A percentile compares a stretch with the other conserved stretches of the same genome.
Evolutionary conservation across 495 filamentous ascomycete genomes (phyloP).

Genomic region (Chaetomidium leptoderma): DNA sequence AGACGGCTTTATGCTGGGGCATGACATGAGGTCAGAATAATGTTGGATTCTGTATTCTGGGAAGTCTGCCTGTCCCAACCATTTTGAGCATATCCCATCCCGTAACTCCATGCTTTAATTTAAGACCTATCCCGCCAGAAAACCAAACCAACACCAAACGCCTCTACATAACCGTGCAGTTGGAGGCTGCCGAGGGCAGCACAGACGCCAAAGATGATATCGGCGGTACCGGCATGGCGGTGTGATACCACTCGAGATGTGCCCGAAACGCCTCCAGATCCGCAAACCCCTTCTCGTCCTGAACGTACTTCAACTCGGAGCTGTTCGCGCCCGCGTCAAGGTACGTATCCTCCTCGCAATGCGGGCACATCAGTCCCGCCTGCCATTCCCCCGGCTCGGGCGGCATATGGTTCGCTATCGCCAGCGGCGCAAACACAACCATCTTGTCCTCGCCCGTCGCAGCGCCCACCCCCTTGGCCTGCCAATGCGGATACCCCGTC

Average conservation of each 20-base stretch:
- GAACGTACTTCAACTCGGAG: conserved; percentile 39
- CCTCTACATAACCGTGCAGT: conserved; percentile 41
- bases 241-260: conserved; percentile 48
- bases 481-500: conserved; percentile 31
- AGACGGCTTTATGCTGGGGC: not conserved
- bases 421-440: conserved; percentile 45
- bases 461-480: conserved; percentile 22
- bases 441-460: conserved; percentile 36
- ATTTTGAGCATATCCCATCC: not conserved
- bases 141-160: conserved; percentile 17
- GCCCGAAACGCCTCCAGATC: conserved; percentile 38
- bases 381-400: conserved; percentile 41
- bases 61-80: not conserved
- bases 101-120: not conserved
- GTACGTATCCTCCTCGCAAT: conserved; percentile 47
- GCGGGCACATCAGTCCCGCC: conserved; percentile 42
- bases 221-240: conserved; percentile 31
- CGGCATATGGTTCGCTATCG: conserved; percentile 47
- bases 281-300: conserved; percentile 43
- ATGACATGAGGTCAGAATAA: not conserved
- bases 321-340: conserved; percentile 42
- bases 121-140: not conserved
- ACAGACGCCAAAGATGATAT: conserved; percentile 19
- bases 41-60: not conserved
- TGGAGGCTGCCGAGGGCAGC: conserved; percentile 15